Evolutionary conservation across 495 filamentous ascomycete species (phyloP).

Genomic region (Hyphodiscus hymeniophilus): DNA sequence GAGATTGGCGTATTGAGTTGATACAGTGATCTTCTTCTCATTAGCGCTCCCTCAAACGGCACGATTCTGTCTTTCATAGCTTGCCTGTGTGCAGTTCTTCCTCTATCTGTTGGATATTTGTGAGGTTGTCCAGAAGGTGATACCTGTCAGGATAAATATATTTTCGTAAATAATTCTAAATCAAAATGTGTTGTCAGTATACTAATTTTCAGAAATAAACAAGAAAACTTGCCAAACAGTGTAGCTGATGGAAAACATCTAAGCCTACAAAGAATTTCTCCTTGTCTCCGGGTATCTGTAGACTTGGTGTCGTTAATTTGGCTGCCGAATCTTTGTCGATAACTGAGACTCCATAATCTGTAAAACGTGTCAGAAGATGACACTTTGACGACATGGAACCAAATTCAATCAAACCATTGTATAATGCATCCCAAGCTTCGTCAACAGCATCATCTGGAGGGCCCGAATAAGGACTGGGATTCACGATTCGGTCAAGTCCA

Average conservation of each 20-base stretch:
- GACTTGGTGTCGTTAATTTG: not conserved
- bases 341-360: not conserved
- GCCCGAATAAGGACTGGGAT: not conserved
- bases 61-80: not conserved
- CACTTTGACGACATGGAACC: not conserved
- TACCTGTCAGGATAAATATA: not conserved
- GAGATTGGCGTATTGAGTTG: not conserved
- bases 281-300: conserved; percentile 1
- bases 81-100: not conserved
- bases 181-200: not conserved
- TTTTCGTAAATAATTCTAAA: conserved; percentile 1
- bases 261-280: conserved; percentile 25
- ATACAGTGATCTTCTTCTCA: not conserved
- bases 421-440: not conserved
- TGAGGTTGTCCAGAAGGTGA: not conserved
- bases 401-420: not conserved
- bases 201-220: too few relatives aligned
- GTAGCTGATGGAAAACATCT: conserved; percentile 45
- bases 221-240: conserved; percentile 28
- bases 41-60: not conserved
- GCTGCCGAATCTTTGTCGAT: not conserved
- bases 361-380: not conserved
- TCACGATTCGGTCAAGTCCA: not conserved
- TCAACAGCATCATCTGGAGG: not conserved
- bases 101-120: not conserved